Base-by-base conservation (phyloP, 179 eudicot genomes). In the Spinacia oleracea region DNA sequence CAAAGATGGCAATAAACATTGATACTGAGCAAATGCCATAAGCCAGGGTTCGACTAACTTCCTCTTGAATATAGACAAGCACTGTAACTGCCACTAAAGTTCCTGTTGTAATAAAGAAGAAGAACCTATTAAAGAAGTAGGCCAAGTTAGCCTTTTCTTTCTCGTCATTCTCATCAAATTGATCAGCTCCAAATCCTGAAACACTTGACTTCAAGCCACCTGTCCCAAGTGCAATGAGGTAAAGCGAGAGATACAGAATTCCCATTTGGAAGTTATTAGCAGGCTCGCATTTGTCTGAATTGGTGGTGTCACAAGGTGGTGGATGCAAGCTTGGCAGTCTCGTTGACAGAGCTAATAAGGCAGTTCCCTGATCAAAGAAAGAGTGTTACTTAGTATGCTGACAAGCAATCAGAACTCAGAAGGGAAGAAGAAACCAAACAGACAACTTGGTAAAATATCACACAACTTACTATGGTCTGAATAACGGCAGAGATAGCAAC, bases 151-250 rank as follows among this genome's bases (percentile, higher is more conserved):
- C 34, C 51, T 72, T 79, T 48, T 79, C 81, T 53, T 79, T 79
- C 72, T 79, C 77, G 16, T 79, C 81, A 62, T 15, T 60, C 27
- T 79, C 81, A 38, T 79, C 81, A 62, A 79, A 79, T 46, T 79
- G 77, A 48, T 79, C 81, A 35, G 77, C 77, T 72, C 81, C 81
- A 72, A 79, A 79, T 16, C 81, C 77, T 32, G 81, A 79, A 62
- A 72, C 81, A 63, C 81, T 79, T 62, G 81, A 79, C 70, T 79
- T 79, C 53, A 79, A 62, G 46, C 81, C 81, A 62, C 81, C 81
- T n/a, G 81, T 79, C 25, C 81, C 81, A 9, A 79, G 77, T 32
- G 81, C 77, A 62, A 79, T 35, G 50, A 79, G 77, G 70, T 79
- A 79, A 31, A 79, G 77, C 25, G 77, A 34, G 29, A 79, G 63